phyloP scores from a whole-genome alignment of 352 stramenopile species.

The Phytophthora brassicae region DNA sequence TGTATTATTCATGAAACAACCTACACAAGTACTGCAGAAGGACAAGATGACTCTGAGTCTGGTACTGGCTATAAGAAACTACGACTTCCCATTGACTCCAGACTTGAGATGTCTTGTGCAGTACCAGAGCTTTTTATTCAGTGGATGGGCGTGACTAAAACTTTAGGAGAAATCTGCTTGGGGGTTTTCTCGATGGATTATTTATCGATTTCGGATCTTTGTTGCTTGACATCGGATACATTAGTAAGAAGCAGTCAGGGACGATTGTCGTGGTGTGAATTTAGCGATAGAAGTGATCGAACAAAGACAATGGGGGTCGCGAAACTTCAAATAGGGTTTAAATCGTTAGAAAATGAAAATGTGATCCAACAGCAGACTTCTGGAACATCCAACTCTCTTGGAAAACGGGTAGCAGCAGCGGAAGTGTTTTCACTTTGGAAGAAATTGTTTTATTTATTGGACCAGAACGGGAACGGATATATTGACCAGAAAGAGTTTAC shows the following conservation, averaged over 20 bases:
- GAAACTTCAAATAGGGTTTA: constrained; percentile 24
- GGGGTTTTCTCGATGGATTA: constrained; percentile 28
- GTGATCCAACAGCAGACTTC: background rate
- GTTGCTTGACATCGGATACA: constrained; percentile 1
- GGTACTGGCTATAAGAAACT: background rate
- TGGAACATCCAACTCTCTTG: background rate
- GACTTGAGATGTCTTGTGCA: background rate
- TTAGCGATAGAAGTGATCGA: constrained; percentile 24
- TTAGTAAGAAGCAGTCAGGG: background rate
- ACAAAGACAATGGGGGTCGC: constrained; percentile 16
- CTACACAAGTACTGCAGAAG: background rate
- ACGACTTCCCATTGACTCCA: constrained; percentile 16
- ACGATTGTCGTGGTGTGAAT: constrained; percentile 23
- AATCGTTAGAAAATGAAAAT: background rate
- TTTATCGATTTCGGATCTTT: constrained; percentile 5
- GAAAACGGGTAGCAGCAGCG: constrained; percentile 18
- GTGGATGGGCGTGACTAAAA: constrained; percentile 25
- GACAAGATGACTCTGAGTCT: background rate
- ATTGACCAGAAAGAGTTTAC: constrained; percentile 68
- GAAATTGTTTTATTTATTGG: constrained; percentile 70
- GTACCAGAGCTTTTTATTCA: constrained; percentile 23
- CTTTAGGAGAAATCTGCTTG: constrained; percentile 33
- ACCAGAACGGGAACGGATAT: constrained; percentile 49
- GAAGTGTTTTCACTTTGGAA: constrained; percentile 55
- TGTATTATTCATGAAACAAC: constrained; percentile 9